phyloP scores from a whole-genome alignment of 345 rosid genomes.

The Lepidium sativum region DNA sequence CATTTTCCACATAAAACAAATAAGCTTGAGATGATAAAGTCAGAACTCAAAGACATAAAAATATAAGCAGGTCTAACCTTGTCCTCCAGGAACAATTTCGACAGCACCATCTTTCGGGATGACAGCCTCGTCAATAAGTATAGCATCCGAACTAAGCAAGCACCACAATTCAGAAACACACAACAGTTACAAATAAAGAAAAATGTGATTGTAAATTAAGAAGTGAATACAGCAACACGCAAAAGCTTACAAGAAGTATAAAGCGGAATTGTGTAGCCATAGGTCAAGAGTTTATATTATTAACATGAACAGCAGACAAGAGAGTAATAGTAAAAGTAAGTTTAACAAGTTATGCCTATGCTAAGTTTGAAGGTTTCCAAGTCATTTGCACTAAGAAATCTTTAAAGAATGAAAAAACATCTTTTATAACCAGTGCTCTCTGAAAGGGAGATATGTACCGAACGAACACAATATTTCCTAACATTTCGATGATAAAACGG shows the following conservation, averaged over 20 bases:
- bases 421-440: too few species aligned
- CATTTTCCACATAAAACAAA: not conserved
- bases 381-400: too few species aligned
- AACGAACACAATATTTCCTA: not conserved
- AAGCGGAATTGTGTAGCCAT: not conserved
- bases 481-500: not conserved
- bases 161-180: not conserved
- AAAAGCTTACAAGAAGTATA: not conserved
- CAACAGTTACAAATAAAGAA: not conserved
- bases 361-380: not conserved
- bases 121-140: constrained; percentile 52
- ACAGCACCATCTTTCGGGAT: constrained; percentile 39
- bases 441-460: not conserved
- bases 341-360: not conserved
- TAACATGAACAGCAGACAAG: not conserved
- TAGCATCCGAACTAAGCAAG: constrained; percentile 41
- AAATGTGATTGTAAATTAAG: not conserved
- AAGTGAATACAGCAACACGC: not conserved
- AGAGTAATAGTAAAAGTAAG: not conserved
- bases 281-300: not conserved
- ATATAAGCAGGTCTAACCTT: constrained; percentile 38
- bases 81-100: constrained; percentile 45
- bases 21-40: not conserved
- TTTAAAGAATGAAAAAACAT: too few species aligned
- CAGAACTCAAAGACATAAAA: not conserved